Base-by-base conservation (phyloP, 345 rosid species). In the Geranium rotundifolium region DNA sequence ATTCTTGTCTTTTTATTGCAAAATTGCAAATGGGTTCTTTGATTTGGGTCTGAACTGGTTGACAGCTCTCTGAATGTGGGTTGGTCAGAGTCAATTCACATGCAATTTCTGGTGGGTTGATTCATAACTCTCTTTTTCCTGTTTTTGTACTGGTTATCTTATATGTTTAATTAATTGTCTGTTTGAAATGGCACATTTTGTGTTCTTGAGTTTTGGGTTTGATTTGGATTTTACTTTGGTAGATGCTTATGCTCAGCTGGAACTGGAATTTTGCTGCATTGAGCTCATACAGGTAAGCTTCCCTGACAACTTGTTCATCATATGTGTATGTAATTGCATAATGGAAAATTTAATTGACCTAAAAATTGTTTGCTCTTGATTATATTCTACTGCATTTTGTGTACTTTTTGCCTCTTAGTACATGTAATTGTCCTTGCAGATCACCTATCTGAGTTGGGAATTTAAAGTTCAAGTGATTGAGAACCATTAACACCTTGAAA, bases 361-460 rank as follows among this genome's bases (percentile, higher is more conserved):
- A 46, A 9, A 46, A 14, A 10, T 9, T 7, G 52, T 9, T 14
- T 9, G 52, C 3, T 46, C 52, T 46, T 14, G 3, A 14, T 14
- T 46, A 46, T 7, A 46, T 46, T 46, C 14, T 14, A 46, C 14
- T 46, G 52, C 46, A 56, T 34, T 57, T 29, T 69, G 61, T 12
- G 63, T 56, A 27, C 27, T 23, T 7, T 60, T 58, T 54, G 29
- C 49, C 16, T 27, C 19, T 54, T 30, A 54, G 14, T 16, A 19
- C 55, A 61, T 29, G 60, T 37, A 9, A n/a, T 13, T n/a, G 54
- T 55, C 14, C 61, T 17, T 31, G 77, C 74, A 66, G 77, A 66
- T 58, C 13, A 65, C 67, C 39, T 39, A 34, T 61, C 16, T 37
- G 27, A 20, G 0, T 63, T 65, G 56, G 61, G 59, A 52, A 61